A percentile compares a stretch with the other conserved stretches of the same genome.
phyloP scores from a whole-genome alignment of 164 flowering plant species.

The Chimonanthus praecox region DNA sequence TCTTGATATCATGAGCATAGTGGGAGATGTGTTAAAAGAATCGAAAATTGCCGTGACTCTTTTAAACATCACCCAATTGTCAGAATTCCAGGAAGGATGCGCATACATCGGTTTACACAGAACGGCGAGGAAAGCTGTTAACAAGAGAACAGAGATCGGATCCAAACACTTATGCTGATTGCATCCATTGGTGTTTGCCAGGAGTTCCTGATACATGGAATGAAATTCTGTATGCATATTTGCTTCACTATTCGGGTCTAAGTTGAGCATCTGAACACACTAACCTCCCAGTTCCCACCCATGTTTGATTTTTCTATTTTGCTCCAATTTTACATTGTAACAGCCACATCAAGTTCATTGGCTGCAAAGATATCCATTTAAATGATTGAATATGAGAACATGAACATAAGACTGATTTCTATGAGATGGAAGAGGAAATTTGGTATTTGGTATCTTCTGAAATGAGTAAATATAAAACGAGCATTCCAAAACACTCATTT shows the following conservation, averaged over 20 bases:
- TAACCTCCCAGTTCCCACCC: no score
- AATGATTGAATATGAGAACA: no score
- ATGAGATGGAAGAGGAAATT: no score
- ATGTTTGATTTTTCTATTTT: no score
- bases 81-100: slow-evolving; percentile 84
- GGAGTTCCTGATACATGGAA: slow-evolving; percentile 98
- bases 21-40: slow-evolving; percentile 33
- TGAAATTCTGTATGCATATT: slow-evolving; percentile 70
- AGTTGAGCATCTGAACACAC: not conserved
- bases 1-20: slow-evolving; percentile 53
- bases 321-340: no score
- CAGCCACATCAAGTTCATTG: no score
- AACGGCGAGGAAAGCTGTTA: slow-evolving; percentile 76
- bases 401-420: no score
- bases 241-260: slow-evolving; percentile 32
- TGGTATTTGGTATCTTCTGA: no score
- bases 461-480: no score
- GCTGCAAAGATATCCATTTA: no score
- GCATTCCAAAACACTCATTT: no score
- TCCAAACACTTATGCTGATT: slow-evolving; percentile 71
- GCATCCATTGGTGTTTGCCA: slow-evolving; percentile 97
- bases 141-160: slow-evolving; percentile 69
- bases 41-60: slow-evolving; percentile 48
- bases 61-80: slow-evolving; percentile 78
- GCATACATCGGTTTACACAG: slow-evolving; percentile 72